Conservation (phyloP, 495 filamentous ascomycete genomes). For the Hypoxylon fragiforme region DNA sequence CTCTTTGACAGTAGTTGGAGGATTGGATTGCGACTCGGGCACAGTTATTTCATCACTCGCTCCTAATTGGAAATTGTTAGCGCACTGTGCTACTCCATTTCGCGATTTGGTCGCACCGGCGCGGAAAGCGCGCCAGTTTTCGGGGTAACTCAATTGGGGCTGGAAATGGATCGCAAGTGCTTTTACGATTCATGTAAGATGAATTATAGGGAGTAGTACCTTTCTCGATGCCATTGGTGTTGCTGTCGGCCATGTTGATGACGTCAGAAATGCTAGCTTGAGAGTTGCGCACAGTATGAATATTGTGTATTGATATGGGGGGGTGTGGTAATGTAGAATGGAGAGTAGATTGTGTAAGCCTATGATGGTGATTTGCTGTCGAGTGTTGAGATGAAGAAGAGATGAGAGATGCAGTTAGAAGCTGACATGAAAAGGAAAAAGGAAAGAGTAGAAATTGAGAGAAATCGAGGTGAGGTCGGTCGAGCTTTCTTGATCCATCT, state of each 20-base stretch:
- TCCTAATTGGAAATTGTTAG: slow-evolving; percentile 32
- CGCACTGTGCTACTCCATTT: slow-evolving; percentile 30
- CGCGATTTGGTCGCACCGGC: slow-evolving; percentile 20
- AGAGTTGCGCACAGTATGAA: slow-evolving; percentile 19
- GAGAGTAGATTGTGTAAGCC: slow-evolving; percentile 1
- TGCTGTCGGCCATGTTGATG: slow-evolving; percentile 48
- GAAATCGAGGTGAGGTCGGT: slow-evolving; percentile 40
- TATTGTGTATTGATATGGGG: background rate
- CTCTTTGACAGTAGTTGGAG: slow-evolving; percentile 22
- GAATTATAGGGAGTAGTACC: slow-evolving; percentile 33
- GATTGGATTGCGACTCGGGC: slow-evolving; percentile 18
- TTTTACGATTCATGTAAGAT: slow-evolving; percentile 1
- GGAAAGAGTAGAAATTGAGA: slow-evolving; percentile 24
- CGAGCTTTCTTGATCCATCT: slow-evolving; percentile 34
- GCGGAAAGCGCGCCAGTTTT: slow-evolving; percentile 14
- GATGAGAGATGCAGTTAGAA: slow-evolving; percentile 13
- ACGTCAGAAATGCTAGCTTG: slow-evolving; percentile 41
- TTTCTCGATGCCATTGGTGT: slow-evolving; percentile 45
- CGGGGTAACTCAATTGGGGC: slow-evolving; percentile 21
- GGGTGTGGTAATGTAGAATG: background rate
- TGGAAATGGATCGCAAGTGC: slow-evolving; percentile 18
- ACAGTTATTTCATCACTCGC: slow-evolving; percentile 26
- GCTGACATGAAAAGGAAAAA: slow-evolving; percentile 21
- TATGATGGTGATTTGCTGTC: slow-evolving; percentile 12
- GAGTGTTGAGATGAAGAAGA: slow-evolving; percentile 1